Evolutionary conservation across 768 basidiomycete genomes (phyloP).

Genomic region (Tricholoma flavovirens): DNA sequence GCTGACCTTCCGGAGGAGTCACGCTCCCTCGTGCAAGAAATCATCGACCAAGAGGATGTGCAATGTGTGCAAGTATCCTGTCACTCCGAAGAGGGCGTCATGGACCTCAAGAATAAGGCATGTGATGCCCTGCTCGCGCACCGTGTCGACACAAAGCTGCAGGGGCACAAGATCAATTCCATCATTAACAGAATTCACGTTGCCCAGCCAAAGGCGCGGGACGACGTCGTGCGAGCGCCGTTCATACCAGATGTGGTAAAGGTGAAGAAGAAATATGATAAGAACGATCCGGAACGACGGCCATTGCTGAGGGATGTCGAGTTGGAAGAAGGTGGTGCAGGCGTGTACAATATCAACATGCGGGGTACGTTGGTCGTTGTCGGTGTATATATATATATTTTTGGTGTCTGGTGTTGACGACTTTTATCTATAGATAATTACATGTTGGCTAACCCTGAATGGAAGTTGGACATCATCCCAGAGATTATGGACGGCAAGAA

Average conservation of each 20-base stretch:
- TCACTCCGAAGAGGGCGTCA: slow-evolving; percentile 95
- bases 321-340: slow-evolving; percentile 80
- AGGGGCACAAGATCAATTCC: slow-evolving; percentile 87
- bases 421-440: slow-evolving; percentile 69
- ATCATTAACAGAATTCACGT: slow-evolving; percentile 96
- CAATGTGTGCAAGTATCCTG: slow-evolving; percentile 83
- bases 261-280: slow-evolving; percentile 78
- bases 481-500: slow-evolving; percentile 99
- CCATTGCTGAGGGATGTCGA: slow-evolving; percentile 78
- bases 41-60: slow-evolving; percentile 70
- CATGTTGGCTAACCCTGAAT: slow-evolving; percentile 79
- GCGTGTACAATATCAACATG: slow-evolving; percentile 86
- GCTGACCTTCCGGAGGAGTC: slow-evolving; percentile 77
- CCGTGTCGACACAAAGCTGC: slow-evolving; percentile 90
- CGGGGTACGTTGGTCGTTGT: slow-evolving; percentile 59
- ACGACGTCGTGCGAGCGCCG: slow-evolving; percentile 82
- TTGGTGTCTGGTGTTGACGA: slow-evolving; percentile 1
- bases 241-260: slow-evolving; percentile 86
- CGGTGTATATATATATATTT: background rate
- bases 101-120: slow-evolving; percentile 91
- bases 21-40: slow-evolving; percentile 79
- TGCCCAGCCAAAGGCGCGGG: slow-evolving; percentile 83
- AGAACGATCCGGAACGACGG: slow-evolving; percentile 73
- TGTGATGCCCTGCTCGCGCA: slow-evolving; percentile 95
- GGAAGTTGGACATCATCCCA: slow-evolving; percentile 97